These are phyloP conservation scores for Nitzschia sp. DNA, from an alignment of 108 stramenopile species.

Conservation along the genomic window DNA sequence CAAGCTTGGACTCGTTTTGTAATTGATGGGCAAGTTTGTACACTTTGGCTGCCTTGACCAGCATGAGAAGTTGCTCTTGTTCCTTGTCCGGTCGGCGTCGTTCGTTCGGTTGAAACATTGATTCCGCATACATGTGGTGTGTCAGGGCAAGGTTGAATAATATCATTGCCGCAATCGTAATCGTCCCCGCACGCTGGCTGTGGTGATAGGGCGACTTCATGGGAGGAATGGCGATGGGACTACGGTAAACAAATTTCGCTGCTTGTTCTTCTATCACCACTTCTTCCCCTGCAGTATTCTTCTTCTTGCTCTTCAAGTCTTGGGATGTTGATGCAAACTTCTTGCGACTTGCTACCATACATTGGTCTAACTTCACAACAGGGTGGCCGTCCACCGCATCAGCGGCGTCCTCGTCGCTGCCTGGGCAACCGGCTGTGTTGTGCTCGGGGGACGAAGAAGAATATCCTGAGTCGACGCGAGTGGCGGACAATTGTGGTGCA, in stretches of 20 bases:
- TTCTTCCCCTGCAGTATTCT: background rate
- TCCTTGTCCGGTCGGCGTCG: no score
- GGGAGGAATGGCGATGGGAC: background rate
- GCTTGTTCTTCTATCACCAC: background rate
- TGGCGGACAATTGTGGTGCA: background rate
- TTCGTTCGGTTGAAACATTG: no score
- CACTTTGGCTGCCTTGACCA: background rate
- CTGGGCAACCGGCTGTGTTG: background rate
- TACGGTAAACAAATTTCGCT: background rate
- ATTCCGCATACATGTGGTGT: background rate
- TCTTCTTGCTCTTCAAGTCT: background rate
- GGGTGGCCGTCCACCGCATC: background rate
- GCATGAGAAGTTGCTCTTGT: no score
- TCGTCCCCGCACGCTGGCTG: background rate
- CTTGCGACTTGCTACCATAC: background rate
- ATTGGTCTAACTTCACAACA: background rate
- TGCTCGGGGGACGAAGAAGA: no score
- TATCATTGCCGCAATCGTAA: background rate
- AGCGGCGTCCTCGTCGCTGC: background rate
- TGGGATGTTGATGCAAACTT: background rate
- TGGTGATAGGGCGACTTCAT: background rate
- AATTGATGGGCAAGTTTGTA: background rate
- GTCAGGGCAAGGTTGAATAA: slow-evolving; percentile 8
- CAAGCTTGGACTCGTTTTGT: background rate
- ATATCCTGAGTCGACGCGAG: no score